A percentile compares a stretch with the other conserved stretches of the same genome.
These are phyloP conservation scores for Lolium rigidum DNA, from an alignment of 176 grass and related monocot species.

Conservation along the genomic window DNA sequence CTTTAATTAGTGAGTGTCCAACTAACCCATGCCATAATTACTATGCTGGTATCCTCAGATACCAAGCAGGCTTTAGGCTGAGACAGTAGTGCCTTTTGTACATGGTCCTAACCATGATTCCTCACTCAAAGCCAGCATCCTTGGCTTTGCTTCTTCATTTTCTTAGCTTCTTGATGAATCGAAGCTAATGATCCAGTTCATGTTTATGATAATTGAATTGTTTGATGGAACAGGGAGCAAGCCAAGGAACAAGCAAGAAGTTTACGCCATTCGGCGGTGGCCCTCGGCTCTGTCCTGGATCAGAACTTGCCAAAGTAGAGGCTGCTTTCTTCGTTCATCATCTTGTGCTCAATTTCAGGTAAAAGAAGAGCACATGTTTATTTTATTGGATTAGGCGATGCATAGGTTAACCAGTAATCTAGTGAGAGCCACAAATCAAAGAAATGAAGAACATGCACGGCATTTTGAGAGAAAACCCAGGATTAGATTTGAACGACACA, in stretches of 20 bases:
- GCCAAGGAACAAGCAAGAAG: constrained; percentile 74
- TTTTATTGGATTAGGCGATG: background rate
- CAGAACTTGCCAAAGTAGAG: constrained; percentile 89
- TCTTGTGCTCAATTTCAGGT: constrained; percentile 93
- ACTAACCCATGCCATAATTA: constrained; percentile 57
- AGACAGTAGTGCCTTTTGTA: constrained; percentile 42
- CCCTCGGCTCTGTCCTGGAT: constrained; percentile 84
- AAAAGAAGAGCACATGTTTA: constrained; percentile 20
- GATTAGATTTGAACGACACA: constrained; percentile 15
- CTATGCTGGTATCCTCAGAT: constrained; percentile 55
- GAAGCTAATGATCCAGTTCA: constrained; percentile 37
- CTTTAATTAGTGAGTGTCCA: constrained; percentile 66
- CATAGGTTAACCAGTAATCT: background rate
- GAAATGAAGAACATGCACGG: background rate
- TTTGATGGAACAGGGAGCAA: constrained; percentile 55
- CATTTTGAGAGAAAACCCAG: background rate
- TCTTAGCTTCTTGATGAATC: constrained; percentile 11
- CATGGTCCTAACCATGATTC: constrained; percentile 62
- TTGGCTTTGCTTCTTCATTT: constrained; percentile 44
- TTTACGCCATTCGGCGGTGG: constrained; percentile 88
- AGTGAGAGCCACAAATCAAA: background rate
- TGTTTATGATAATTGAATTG: constrained; percentile 35
- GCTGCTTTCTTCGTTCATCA: constrained; percentile 92
- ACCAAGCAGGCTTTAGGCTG: constrained; percentile 50
- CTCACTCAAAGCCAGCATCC: constrained; percentile 50